phyloP scores from a whole-genome alignment of 2,329 filamentous ascomycete species.

The Aspergillus brunneoviolaceus region DNA sequence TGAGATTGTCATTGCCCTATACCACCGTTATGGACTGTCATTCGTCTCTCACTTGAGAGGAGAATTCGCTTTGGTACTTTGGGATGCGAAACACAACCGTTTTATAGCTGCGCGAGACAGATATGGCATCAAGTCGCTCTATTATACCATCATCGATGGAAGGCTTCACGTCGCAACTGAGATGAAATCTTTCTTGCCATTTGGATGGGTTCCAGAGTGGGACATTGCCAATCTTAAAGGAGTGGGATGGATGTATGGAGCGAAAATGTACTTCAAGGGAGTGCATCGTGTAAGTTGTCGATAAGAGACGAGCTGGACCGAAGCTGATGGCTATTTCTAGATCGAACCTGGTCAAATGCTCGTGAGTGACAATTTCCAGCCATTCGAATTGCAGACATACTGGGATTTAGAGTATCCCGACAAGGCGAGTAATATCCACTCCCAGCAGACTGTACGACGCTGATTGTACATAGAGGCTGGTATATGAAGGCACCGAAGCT shows the following conservation, averaged over 20 bases:
- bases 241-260: slow-evolving; percentile 46
- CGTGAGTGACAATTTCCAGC: slow-evolving; percentile 40
- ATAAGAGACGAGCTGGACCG: no score
- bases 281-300: slow-evolving; percentile 42
- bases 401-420: slow-evolving; percentile 56
- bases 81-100: slow-evolving; percentile 45
- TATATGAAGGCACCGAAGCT: slow-evolving; percentile 48
- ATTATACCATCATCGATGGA: slow-evolving; percentile 47
- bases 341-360: slow-evolving; percentile 48
- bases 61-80: slow-evolving; percentile 56
- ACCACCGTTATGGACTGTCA: slow-evolving; percentile 49
- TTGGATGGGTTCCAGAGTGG: slow-evolving; percentile 56
- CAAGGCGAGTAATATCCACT: slow-evolving; percentile 43
- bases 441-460: neutral
- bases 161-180: slow-evolving; percentile 53
- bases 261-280: slow-evolving; percentile 52
- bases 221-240: slow-evolving; percentile 49
- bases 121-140: slow-evolving; percentile 59
- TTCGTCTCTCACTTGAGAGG: slow-evolving; percentile 52
- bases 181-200: slow-evolving; percentile 53
- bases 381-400: slow-evolving; percentile 47
- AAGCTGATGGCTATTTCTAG: slow-evolving; percentile 20
- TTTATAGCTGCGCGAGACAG: slow-evolving; percentile 55
- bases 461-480: slow-evolving; percentile 20
- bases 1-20: slow-evolving; percentile 56